Percentiles rank a stretch among this genome's conserved stretches.
Conservation (phyloP, 1,284 basidiomycete genomes). For the Cystobasidiaceae sp. region DNA sequence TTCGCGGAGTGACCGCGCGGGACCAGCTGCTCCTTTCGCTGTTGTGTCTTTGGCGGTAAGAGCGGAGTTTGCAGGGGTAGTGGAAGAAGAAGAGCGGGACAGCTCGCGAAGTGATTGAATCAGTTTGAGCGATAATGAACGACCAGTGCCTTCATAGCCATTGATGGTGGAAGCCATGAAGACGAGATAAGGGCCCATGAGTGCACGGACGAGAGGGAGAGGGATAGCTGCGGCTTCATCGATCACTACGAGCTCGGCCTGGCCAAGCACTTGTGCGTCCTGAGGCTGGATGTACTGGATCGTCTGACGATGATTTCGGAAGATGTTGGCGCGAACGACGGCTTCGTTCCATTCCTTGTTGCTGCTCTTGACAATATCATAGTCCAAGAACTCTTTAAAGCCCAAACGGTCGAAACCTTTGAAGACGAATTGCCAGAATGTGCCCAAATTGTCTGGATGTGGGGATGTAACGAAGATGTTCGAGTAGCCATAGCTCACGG, state of each 20-base stretch:
- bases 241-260: slow-evolving; percentile 95
- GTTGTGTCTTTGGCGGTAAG: slow-evolving; percentile 51
- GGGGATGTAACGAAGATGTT: slow-evolving; percentile 99
- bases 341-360: slow-evolving; percentile 93
- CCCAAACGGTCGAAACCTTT: slow-evolving; percentile 92
- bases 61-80: slow-evolving; percentile 52
- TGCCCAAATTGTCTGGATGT: slow-evolving; percentile 94
- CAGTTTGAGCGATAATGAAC: slow-evolving; percentile 93
- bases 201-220: slow-evolving; percentile 84
- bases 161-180: slow-evolving; percentile 99
- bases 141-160: slow-evolving; percentile 97
- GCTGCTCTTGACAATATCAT: slow-evolving; percentile 89
- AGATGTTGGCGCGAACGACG: slow-evolving; percentile 92
- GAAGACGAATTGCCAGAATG: slow-evolving; percentile 96
- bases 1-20: slow-evolving; percentile 76
- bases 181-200: slow-evolving; percentile 95
- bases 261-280: slow-evolving; percentile 93
- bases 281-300: slow-evolving; percentile 98
- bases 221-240: slow-evolving; percentile 99
- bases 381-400: slow-evolving; percentile 97
- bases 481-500: slow-evolving; percentile 88
- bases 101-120: slow-evolving; percentile 93
- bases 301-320: slow-evolving; percentile 86
- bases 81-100: slow-evolving; percentile 65
- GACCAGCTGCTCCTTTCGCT: slow-evolving; percentile 45